These are phyloP conservation scores for Orbilia ellipsospora DNA, from an alignment of 2,329 filamentous ascomycete genomes.

Conservation along the genomic window DNA sequence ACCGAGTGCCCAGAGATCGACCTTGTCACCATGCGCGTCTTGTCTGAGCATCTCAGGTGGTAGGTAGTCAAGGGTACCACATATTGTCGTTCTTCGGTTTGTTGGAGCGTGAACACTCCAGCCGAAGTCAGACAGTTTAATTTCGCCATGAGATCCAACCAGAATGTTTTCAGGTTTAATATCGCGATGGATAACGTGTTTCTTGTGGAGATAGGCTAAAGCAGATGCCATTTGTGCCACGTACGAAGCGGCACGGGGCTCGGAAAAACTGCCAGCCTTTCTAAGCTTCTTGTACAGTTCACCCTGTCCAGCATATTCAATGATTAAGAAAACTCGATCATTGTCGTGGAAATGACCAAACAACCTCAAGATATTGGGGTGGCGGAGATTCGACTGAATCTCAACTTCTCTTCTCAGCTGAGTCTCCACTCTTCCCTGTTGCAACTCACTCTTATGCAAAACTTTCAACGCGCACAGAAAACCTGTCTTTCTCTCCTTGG, in stretches of 20 bases:
- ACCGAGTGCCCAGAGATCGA: slow-evolving; percentile 94
- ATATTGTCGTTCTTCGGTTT: slow-evolving; percentile 92
- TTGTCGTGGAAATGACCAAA: slow-evolving; percentile 91
- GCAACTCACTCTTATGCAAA: slow-evolving; percentile 83
- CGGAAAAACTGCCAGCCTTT: slow-evolving; percentile 80
- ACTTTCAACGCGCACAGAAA: slow-evolving; percentile 90
- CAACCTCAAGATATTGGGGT: slow-evolving; percentile 84
- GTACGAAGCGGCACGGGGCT: slow-evolving; percentile 85
- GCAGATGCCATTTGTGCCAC: slow-evolving; percentile 92
- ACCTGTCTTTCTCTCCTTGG: slow-evolving; percentile 79
- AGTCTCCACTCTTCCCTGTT: slow-evolving; percentile 84
- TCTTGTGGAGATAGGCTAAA: slow-evolving; percentile 89
- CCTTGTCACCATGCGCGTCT: slow-evolving; percentile 93
- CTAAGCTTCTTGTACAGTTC: slow-evolving; percentile 89
- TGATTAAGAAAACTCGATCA: slow-evolving; percentile 86
- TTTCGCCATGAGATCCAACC: slow-evolving; percentile 94
- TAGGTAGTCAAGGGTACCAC: slow-evolving; percentile 95
- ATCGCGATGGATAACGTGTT: slow-evolving; percentile 96
- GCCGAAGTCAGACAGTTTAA: slow-evolving; percentile 98
- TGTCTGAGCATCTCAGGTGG: slow-evolving; percentile 97
- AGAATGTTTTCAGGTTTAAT: slow-evolving; percentile 99
- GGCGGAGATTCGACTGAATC: slow-evolving; percentile 86
- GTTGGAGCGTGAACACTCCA: slow-evolving; percentile 99
- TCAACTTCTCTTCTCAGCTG: slow-evolving; percentile 89
- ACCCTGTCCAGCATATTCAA: slow-evolving; percentile 86